Evolutionary conservation across 2,329 filamentous ascomycete species (phyloP).

Genomic region (Blastomyces emzantsi): DNA sequence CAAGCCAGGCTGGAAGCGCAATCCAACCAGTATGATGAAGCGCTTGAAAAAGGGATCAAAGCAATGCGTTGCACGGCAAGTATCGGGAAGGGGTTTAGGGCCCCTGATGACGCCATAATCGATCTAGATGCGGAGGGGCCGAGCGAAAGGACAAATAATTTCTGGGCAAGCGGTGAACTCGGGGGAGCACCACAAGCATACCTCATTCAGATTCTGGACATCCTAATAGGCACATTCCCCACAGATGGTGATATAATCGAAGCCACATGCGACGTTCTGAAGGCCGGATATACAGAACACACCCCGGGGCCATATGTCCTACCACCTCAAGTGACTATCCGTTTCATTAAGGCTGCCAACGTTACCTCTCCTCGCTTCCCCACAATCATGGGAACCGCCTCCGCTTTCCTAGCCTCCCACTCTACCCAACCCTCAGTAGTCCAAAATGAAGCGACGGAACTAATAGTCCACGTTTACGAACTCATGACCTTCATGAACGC

Average conservation of each 20-base stretch:
- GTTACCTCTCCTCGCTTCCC: constrained; percentile 20
- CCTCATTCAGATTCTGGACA: constrained; percentile 34
- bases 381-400: constrained; percentile 38
- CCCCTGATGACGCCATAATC: constrained; percentile 30
- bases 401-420: constrained; percentile 39
- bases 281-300: constrained; percentile 38
- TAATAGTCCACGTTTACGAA: constrained; percentile 34
- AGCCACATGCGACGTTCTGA: constrained; percentile 39
- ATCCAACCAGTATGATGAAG: constrained; percentile 27
- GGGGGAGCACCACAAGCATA: constrained; percentile 26
- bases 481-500: constrained; percentile 32
- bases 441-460: constrained; percentile 26
- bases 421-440: constrained; percentile 28
- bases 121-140: constrained; percentile 23
- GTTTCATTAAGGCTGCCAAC: constrained; percentile 34
- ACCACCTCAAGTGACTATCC: constrained; percentile 32
- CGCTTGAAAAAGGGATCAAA: constrained; percentile 27
- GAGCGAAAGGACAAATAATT: constrained; percentile 26
- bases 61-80: constrained; percentile 35
- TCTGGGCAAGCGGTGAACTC: constrained; percentile 30
- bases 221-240: constrained; percentile 33
- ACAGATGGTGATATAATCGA: constrained; percentile 36
- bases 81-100: constrained; percentile 33
- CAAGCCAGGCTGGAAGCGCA: constrained; percentile 26
- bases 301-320: constrained; percentile 37